Evolutionary conservation across 73 alveolate genomes (phyloP), one percentile per base, ranked within the genome.

Genomic region (Uronychia binucleata): DNA sequence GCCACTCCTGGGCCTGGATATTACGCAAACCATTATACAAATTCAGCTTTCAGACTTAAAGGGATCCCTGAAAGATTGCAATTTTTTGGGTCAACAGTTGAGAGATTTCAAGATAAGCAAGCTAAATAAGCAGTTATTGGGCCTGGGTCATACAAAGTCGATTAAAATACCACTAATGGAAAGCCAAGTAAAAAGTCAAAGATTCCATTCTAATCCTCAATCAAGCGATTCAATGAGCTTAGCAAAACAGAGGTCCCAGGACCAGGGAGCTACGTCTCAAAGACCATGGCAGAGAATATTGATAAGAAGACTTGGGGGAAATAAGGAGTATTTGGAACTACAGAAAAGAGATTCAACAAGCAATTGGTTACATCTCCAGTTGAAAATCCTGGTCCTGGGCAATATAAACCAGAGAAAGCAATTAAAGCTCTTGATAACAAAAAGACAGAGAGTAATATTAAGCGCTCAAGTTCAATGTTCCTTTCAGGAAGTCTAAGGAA

Each of bases 1-100:
- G 67, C 34, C 26, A 78, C 90, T n/a, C 97, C 95, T 8, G 97
- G 97, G n/a, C 97, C 97, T 58, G 97, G 97, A 13, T 34, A 80
- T 32, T 92, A 92, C 74, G 59, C 59, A 31, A 81, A 75, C 77
- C 91, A 86, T 1, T 76, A 84, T 25, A 60, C 88, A 14, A 58
- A 67, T 34, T 75, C 96, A 26, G 85, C 93, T 19, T 88, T 90
- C 34, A 82, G 81, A 30, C 67, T 57, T 25, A 80, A 76, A 28
- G 46, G 77, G 26, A 75, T 85, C 58, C 95, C 94, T 26, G 93
- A 89, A 76, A 90, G 88, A 31, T 78, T 86, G 75, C 87, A 93
- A 78, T 88, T 83, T 86, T 93, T 93, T 58, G 97, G 97, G 0
- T 85, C 94, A n/a, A 93, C 94, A 25, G 91, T 84, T 28, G 93